These are phyloP conservation scores for Aphanomyces invadans DNA, from an alignment of 352 stramenopile genomes.

Conservation along the genomic window DNA sequence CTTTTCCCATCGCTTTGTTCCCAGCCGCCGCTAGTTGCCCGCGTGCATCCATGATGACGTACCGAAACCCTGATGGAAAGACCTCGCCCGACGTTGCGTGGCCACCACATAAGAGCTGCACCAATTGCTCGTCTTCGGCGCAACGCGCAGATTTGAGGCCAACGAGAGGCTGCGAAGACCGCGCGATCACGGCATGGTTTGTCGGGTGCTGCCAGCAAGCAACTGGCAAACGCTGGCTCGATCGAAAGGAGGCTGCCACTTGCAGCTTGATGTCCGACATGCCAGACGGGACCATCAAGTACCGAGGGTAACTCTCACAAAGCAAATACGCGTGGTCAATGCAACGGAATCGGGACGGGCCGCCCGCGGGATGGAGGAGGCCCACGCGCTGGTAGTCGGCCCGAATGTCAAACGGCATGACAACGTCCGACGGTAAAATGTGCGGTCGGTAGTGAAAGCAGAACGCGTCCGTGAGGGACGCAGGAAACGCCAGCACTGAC, in stretches of 20 bases:
- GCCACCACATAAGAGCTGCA: conserved; percentile 43
- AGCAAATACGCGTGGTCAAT: conserved; percentile 84
- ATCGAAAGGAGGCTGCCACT: conserved; percentile 58
- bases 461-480: conserved; percentile 67
- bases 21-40: conserved; percentile 76
- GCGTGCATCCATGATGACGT: conserved; percentile 79
- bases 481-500: conserved; percentile 60
- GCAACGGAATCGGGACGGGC: conserved; percentile 57
- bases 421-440: conserved; percentile 64
- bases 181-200: conserved; percentile 72
- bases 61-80: conserved; percentile 41
- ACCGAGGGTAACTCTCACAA: conserved; percentile 91
- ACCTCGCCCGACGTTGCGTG: conserved; percentile 36
- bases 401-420: conserved; percentile 59
- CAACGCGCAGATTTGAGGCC: conserved; percentile 71
- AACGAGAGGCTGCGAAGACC: conserved; percentile 71
- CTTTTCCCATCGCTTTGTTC: conserved; percentile 90
- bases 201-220: conserved; percentile 64
- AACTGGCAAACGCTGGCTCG: conserved; percentile 57
- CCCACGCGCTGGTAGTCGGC: conserved; percentile 74
- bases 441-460: conserved; percentile 70
- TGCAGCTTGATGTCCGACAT: conserved; percentile 87
- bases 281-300: conserved; percentile 88
- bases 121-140: conserved; percentile 68
- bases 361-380: conserved; percentile 49